Conservation (phyloP, 2,329 filamentous ascomycete genomes). For the Diaporthe sp. region DNA sequence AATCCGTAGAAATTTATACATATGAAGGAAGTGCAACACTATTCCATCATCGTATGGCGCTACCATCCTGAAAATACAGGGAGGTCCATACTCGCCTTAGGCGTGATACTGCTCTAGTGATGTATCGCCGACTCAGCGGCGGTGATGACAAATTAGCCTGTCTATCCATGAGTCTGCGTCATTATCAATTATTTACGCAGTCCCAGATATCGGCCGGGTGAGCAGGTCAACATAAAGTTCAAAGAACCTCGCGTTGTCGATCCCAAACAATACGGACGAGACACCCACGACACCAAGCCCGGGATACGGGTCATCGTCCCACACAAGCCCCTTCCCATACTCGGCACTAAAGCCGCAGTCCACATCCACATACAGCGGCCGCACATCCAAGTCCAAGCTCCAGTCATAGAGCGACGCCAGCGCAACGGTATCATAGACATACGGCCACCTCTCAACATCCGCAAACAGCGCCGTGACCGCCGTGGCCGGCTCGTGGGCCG, state of each 20-base stretch:
- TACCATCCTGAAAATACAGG: not conserved
- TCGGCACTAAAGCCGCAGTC: conserved; percentile 2
- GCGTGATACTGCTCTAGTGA: not conserved
- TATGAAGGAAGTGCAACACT: not conserved
- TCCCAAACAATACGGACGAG: conserved; percentile 16
- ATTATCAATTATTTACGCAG: not conserved
- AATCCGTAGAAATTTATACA: not conserved
- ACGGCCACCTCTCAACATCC: conserved; percentile 14
- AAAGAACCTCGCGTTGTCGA: conserved; percentile 18
- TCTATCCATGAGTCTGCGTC: not conserved
- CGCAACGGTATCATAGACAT: conserved; percentile 3
- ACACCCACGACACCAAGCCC: not conserved
- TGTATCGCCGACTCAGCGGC: not conserved
- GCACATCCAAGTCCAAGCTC: not conserved
- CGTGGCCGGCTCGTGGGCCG: not conserved
- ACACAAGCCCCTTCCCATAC: conserved; percentile 14
- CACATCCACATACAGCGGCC: conserved; percentile 4
- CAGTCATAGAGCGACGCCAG: not conserved
- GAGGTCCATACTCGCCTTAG: fast-evolving
- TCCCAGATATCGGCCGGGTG: not conserved
- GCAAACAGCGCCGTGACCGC: not conserved
- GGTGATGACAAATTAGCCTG: too few relatives aligned
- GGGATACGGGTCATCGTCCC: conserved; percentile 19
- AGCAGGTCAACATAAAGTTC: conserved; percentile 22
- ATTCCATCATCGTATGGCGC: not conserved